Percentiles rank a stretch among this genome's conserved stretches.
phyloP scores from a whole-genome alignment of 306 rosid species.

The Mimosa pudica region DNA sequence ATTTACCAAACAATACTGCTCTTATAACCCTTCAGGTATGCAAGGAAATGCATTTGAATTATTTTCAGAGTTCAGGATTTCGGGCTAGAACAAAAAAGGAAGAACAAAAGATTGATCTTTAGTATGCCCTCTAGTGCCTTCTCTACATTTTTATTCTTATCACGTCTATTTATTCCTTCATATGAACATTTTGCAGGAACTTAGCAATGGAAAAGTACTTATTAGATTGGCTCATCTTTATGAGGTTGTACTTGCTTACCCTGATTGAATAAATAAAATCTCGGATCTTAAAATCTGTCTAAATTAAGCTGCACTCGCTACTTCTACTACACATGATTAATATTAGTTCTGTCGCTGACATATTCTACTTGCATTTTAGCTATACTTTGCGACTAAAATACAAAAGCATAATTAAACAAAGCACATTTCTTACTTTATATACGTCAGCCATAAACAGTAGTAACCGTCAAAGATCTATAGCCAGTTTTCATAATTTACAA shows the following conservation, averaged over 20 bases:
- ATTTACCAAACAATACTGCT: constrained; percentile 72
- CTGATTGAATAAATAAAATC: constrained; percentile 21
- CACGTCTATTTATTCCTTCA: constrained; percentile 19
- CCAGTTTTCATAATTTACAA: not conserved
- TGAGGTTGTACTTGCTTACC: constrained; percentile 58
- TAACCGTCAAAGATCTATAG: not conserved
- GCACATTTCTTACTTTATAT: constrained; percentile 27
- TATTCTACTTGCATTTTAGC: constrained; percentile 22
- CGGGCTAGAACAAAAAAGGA: constrained; percentile 2
- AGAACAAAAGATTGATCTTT: constrained; percentile 24
- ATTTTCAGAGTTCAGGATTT: not conserved
- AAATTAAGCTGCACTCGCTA: constrained; percentile 10
- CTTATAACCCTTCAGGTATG: constrained; percentile 74
- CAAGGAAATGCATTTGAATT: not conserved
- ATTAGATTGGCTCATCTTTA: constrained; percentile 80
- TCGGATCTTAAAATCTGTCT: constrained; percentile 9
- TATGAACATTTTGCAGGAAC: constrained; percentile 62
- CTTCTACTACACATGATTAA: not conserved
- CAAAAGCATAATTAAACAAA: not conserved
- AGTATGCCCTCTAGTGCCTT: constrained; percentile 21
- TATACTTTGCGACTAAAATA: constrained; percentile 5
- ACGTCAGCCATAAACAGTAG: not conserved
- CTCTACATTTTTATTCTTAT: constrained; percentile 12
- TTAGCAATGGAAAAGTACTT: constrained; percentile 73
- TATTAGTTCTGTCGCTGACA: not conserved